Evolutionary conservation across 2,329 filamentous ascomycete genomes (phyloP).

Genomic region (Pseudocercospora fijiensis): DNA sequence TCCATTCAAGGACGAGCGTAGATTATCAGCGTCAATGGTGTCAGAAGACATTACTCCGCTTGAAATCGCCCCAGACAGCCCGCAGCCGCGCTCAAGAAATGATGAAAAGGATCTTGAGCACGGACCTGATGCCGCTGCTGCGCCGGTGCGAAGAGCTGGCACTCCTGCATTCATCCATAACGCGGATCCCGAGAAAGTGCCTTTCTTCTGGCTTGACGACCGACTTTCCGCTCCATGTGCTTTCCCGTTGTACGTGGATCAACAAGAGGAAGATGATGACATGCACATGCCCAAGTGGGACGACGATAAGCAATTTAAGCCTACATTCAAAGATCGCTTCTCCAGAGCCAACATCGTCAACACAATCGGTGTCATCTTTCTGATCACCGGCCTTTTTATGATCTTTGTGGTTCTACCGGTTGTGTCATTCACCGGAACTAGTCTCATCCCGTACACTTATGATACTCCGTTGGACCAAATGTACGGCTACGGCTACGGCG

Average conservation of each 20-base stretch:
- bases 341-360: slow-evolving; percentile 46
- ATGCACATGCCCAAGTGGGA: slow-evolving; percentile 55
- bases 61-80: slow-evolving; percentile 25
- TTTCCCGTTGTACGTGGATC: slow-evolving; percentile 51
- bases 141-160: slow-evolving; percentile 15
- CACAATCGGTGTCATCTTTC: slow-evolving; percentile 45
- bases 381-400: slow-evolving; percentile 50
- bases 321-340: slow-evolving; percentile 48
- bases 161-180: slow-evolving; percentile 35
- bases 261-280: slow-evolving; percentile 55
- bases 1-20: slow-evolving; percentile 36
- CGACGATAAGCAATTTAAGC: slow-evolving; percentile 48
- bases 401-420: slow-evolving; percentile 55
- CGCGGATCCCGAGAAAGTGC: slow-evolving; percentile 39
- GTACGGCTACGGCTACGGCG: slow-evolving; percentile 33
- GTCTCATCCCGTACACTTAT: slow-evolving; percentile 42
- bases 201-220: slow-evolving; percentile 49
- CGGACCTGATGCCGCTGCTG: slow-evolving; percentile 15
- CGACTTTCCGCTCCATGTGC: slow-evolving; percentile 46
- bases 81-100: slow-evolving; percentile 12
- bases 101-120: slow-evolving; percentile 21
- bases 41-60: slow-evolving; percentile 25
- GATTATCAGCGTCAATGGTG: slow-evolving; percentile 32
- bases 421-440: slow-evolving; percentile 47
- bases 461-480: slow-evolving; percentile 45